Evolutionary conservation across 768 basidiomycete genomes (phyloP).

Genomic region (Podaxis sp.): DNA sequence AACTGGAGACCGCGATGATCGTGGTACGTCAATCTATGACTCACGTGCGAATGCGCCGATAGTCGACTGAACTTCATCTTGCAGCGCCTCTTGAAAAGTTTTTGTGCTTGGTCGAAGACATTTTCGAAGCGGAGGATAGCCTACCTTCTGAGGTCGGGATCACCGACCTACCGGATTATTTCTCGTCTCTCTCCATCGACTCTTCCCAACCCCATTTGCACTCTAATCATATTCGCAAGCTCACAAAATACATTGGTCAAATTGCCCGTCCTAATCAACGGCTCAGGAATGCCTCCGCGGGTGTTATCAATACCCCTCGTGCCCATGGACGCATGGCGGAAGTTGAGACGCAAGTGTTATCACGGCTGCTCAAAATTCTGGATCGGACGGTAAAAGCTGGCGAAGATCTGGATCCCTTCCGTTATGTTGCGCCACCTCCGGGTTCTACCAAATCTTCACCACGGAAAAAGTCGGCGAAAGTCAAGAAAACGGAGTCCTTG

Average conservation of each 20-base stretch:
- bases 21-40: slow-evolving; percentile 39
- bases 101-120: slow-evolving; percentile 69
- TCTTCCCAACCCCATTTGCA: slow-evolving; percentile 57
- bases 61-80: slow-evolving; percentile 5
- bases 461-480: slow-evolving; percentile 41
- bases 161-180: slow-evolving; percentile 69
- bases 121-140: slow-evolving; percentile 82
- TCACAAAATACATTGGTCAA: slow-evolving; percentile 65
- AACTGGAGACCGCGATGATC: slow-evolving; percentile 73
- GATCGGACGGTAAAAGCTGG: slow-evolving; percentile 75
- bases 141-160: slow-evolving; percentile 45
- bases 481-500: slow-evolving; percentile 37
- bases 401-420: slow-evolving; percentile 74
- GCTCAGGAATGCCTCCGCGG: slow-evolving; percentile 40
- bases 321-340: slow-evolving; percentile 58
- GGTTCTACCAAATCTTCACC: slow-evolving; percentile 33
- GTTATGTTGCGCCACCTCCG: slow-evolving; percentile 21
- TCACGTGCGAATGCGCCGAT: not conserved
- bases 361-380: slow-evolving; percentile 68
- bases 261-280: slow-evolving; percentile 67
- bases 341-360: slow-evolving; percentile 58
- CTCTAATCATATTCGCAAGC: slow-evolving; percentile 54
- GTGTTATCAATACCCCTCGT: slow-evolving; percentile 40
- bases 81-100: slow-evolving; percentile 75
- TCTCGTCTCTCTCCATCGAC: slow-evolving; percentile 58